Percentiles rank a stretch among this genome's conserved stretches.
These are phyloP conservation scores for Golubevia sp. DNA, from an alignment of 1,284 basidiomycete species.

Conservation along the genomic window DNA sequence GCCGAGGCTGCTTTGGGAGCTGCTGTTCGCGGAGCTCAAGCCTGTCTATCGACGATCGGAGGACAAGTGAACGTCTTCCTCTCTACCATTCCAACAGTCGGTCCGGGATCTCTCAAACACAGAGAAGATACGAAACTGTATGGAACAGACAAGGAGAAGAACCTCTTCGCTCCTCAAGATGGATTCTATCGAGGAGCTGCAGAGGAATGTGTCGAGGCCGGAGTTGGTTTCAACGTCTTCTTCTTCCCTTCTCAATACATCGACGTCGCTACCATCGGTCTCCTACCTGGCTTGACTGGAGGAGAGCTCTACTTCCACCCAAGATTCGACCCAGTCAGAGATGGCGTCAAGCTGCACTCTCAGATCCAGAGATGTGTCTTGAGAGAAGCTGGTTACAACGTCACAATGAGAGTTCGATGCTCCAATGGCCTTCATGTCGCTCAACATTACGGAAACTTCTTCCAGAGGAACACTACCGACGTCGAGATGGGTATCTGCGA, in stretches of 20 bases:
- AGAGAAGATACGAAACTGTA: slow-evolving; percentile 75
- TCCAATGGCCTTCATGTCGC: slow-evolving; percentile 80
- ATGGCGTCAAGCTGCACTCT: slow-evolving; percentile 72
- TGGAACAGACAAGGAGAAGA: slow-evolving; percentile 86
- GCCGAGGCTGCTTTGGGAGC: slow-evolving; percentile 77
- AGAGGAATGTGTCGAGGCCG: slow-evolving; percentile 85
- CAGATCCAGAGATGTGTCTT: slow-evolving; percentile 76
- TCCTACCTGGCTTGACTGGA: slow-evolving; percentile 78
- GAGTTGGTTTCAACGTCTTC: slow-evolving; percentile 88
- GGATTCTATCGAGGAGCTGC: slow-evolving; percentile 79
- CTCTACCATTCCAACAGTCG: slow-evolving; percentile 76
- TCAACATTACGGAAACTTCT: slow-evolving; percentile 80
- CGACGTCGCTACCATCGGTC: slow-evolving; percentile 86
- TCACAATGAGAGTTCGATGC: slow-evolving; percentile 79
- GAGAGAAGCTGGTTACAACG: slow-evolving; percentile 80
- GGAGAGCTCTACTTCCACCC: slow-evolving; percentile 94
- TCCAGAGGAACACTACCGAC: slow-evolving; percentile 75
- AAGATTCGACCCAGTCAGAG: slow-evolving; percentile 76
- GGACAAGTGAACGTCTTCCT: slow-evolving; percentile 87
- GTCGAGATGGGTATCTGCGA: slow-evolving; percentile 80
- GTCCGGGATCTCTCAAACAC: slow-evolving; percentile 72
- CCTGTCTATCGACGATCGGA: slow-evolving; percentile 75
- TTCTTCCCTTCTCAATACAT: slow-evolving; percentile 81
- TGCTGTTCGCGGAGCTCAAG: slow-evolving; percentile 68
- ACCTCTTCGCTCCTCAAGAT: slow-evolving; percentile 76